phyloP scores from a whole-genome alignment of 164 flowering plant species.

The Vitis labrusca region DNA sequence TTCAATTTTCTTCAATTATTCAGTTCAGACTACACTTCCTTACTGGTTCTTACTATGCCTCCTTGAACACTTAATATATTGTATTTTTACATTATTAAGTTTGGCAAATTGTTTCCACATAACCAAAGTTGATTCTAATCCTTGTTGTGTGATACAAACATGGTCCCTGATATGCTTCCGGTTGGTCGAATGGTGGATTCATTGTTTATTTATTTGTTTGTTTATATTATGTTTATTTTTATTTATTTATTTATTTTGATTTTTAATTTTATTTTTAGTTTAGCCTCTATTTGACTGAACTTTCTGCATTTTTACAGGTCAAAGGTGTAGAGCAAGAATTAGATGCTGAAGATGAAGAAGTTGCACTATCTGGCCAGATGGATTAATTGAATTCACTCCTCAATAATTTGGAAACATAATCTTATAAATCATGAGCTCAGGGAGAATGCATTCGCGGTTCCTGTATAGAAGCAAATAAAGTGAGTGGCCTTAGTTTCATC shows the following conservation, averaged over 20 bases:
- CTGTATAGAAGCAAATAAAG: too few relatives aligned
- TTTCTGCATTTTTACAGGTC: slow-evolving; percentile 44
- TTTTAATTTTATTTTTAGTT: neutral
- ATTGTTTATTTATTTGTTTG: neutral
- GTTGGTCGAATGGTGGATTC: too few relatives aligned
- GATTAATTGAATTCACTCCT: slow-evolving; percentile 23
- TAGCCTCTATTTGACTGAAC: neutral
- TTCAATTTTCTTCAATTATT: too few relatives aligned
- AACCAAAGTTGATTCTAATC: too few relatives aligned
- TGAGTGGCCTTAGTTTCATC: too few relatives aligned
- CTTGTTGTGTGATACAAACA: too few relatives aligned
- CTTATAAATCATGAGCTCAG: slow-evolving; percentile 13
- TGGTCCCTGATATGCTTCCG: neutral
- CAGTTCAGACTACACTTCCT: too few relatives aligned
- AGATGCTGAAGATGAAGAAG: slow-evolving; percentile 59
- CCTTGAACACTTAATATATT: too few relatives aligned
- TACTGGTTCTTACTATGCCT: too few relatives aligned
- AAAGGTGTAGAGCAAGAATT: slow-evolving; percentile 84
- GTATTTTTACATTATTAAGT: too few relatives aligned
- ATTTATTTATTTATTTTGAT: neutral
- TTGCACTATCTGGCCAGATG: slow-evolving; percentile 31
- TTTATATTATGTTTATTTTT: neutral
- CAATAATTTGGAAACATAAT: too few relatives aligned
- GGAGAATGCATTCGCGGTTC: neutral
- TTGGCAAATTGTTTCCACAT: too few relatives aligned